phyloP scores from a whole-genome alignment of 1,284 basidiomycete species.

The Boletus nobilissimus region DNA sequence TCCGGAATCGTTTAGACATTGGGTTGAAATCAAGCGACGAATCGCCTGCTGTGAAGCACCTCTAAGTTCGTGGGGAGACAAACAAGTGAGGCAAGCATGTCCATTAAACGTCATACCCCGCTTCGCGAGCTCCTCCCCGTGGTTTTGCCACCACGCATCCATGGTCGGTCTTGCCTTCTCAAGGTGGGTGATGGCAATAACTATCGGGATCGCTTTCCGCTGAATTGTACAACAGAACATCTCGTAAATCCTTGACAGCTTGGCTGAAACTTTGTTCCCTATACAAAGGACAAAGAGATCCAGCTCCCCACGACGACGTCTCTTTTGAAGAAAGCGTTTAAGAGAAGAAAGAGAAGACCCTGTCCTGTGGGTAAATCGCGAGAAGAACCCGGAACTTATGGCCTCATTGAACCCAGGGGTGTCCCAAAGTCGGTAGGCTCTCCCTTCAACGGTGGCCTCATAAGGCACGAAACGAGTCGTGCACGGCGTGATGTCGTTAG shows the following conservation, averaged over 20 bases:
- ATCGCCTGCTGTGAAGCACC: conserved; percentile 18
- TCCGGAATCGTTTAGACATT: neutral
- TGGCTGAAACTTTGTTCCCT: conserved; percentile 18
- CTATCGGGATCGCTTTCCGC: conserved; percentile 35
- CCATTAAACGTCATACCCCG: conserved; percentile 37
- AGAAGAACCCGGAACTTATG: conserved; percentile 20
- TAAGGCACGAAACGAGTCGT: conserved; percentile 29
- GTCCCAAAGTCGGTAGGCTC: conserved; percentile 38
- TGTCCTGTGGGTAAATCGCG: neutral
- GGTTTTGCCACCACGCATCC: conserved; percentile 46
- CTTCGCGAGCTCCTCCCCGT: conserved; percentile 24
- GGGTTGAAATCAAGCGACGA: too few relatives aligned
- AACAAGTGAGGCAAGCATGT: conserved; percentile 39
- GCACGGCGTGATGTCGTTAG: conserved; percentile 30
- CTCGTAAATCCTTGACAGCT: conserved; percentile 26
- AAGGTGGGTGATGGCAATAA: conserved; percentile 40
- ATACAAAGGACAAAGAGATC: conserved; percentile 38
- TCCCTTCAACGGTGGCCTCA: conserved; percentile 25
- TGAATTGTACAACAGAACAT: conserved; percentile 29
- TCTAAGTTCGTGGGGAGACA: conserved; percentile 28
- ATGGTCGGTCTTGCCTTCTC: conserved; percentile 39
- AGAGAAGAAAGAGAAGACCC: neutral
- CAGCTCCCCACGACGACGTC: conserved; percentile 20
- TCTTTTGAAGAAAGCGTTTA: conserved; percentile 35
- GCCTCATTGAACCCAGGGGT: conserved; percentile 40